phyloP scores from a whole-genome alignment of 192 early-diverging fungal genomes.

The Backusella mclennaniae region DNA sequence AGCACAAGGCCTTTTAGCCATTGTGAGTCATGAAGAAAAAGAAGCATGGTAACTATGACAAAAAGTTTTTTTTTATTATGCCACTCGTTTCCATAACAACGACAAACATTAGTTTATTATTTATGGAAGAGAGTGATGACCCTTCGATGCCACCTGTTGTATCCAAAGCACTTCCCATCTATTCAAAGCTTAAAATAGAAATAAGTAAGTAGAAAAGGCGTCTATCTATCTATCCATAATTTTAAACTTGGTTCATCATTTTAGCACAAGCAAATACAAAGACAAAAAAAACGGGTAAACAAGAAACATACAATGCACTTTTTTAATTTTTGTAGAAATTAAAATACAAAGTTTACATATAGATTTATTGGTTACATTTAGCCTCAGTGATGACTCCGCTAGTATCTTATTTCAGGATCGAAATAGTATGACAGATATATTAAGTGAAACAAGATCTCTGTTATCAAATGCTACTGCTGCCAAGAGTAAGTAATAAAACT shows the following conservation, averaged over 20 bases:
- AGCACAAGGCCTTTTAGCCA: neutral
- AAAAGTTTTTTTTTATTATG: neutral
- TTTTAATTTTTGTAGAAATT: neutral
- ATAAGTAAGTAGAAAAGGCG: neutral
- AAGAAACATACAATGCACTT: neutral
- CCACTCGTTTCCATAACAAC: neutral
- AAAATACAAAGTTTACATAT: neutral
- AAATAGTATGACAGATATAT: neutral
- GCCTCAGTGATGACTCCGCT: neutral
- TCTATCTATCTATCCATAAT: no score
- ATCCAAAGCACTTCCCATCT: constrained; percentile 1
- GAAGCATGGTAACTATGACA: constrained; percentile 18
- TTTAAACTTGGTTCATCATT: no score
- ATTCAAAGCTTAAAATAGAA: neutral
- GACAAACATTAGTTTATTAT: neutral
- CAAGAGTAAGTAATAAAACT: neutral
- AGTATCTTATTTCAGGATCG: neutral
- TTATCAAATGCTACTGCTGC: neutral
- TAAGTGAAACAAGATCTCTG: neutral
- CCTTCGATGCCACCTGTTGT: constrained; percentile 11
- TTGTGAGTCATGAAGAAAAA: constrained; percentile 3
- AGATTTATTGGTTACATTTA: constrained; percentile 12
- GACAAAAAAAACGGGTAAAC: constrained; percentile 2
- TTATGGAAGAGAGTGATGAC: constrained; percentile 1
- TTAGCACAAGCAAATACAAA: neutral